Evolutionary conservation across 257 asterid species (phyloP), one percentile per base, ranked within the genome.

Genomic region (Scutellaria baicalensis): DNA sequence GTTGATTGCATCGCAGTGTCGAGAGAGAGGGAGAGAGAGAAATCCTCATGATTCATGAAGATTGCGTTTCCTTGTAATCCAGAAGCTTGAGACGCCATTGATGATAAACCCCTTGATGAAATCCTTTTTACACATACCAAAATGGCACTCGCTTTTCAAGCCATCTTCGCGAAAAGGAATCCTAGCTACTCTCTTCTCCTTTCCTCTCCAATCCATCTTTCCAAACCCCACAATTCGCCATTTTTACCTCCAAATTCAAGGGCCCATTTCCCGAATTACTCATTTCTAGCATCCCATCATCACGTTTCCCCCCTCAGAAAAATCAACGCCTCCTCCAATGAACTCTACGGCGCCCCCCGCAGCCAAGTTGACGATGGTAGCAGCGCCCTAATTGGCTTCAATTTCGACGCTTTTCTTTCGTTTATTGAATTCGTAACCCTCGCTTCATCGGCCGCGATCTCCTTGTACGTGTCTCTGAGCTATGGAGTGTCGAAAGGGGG

Each of bases 361-460:
- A 14, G 43, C 50, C 80, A 40, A 31, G 75, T 6, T 47, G 73
- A 60, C 40, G 35, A 60, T 61, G 39, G 49, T 20, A 58, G 35
- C 14, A 33, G 50, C 23, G 13, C 35, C 21, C 14, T 16, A 9
- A 63, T 36, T 39, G 73, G 27, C 17, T 77, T 82, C 70, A 72
- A 69, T 73, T 74, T 86, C 40, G 97, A 93, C 64, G 74, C 73
- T 16, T 80, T 93, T 49, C 87, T 93, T 12, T 84, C 89, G 1
- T 16, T 79, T 74, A 10, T 89, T 47, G 98, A 93, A 48, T 85
- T 88, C 77, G n/a, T 88, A 5, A 84, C 86, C 73, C 82, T 93
- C 62, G 80, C 79, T 52, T 83, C 89, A n/a, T 85, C 98, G 6
- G 83, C 84, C 0, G 78, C 79, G 35, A 72, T 82, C 16, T 85